phyloP scores from a whole-genome alignment of 306 rosid species.

The Cucumis hystrix region DNA sequence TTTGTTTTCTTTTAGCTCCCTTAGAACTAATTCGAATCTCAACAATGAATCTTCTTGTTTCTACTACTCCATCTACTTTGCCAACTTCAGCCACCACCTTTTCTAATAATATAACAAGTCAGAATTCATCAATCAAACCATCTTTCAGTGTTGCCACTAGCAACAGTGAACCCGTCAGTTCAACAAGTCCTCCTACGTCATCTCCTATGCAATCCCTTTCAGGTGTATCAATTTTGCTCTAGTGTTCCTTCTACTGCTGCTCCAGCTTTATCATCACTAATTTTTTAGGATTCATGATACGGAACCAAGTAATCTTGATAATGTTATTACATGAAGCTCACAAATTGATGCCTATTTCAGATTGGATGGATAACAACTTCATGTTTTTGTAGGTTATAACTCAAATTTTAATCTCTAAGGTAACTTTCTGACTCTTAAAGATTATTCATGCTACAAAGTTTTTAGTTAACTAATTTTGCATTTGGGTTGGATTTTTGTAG shows the following conservation, averaged over 20 bases:
- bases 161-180: conserved; percentile 10
- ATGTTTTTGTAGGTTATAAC: too few relatives aligned
- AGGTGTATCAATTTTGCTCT: conserved; percentile 22
- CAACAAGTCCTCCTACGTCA: conserved; percentile 11
- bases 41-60: conserved; percentile 36
- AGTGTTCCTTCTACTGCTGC: conserved; percentile 15
- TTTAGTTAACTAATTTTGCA: too few relatives aligned
- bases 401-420: too few relatives aligned
- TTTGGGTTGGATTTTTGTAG: too few relatives aligned
- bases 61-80: conserved; percentile 22
- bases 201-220: conserved; percentile 25
- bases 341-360: too few relatives aligned
- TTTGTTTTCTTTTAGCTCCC: conserved; percentile 15
- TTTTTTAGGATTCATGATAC: too few relatives aligned
- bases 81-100: conserved; percentile 17
- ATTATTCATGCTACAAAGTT: too few relatives aligned
- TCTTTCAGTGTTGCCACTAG: conserved; percentile 15
- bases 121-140: conserved; percentile 25
- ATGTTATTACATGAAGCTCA: too few relatives aligned
- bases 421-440: too few relatives aligned
- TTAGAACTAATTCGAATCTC: conserved; percentile 24
- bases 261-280: conserved; percentile 17
- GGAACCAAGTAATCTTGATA: too few relatives aligned
- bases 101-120: conserved; percentile 27
- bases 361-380: too few relatives aligned